Base-by-base conservation (phyloP, 306 rosid genomes). In the Trifolium subterraneum region DNA sequence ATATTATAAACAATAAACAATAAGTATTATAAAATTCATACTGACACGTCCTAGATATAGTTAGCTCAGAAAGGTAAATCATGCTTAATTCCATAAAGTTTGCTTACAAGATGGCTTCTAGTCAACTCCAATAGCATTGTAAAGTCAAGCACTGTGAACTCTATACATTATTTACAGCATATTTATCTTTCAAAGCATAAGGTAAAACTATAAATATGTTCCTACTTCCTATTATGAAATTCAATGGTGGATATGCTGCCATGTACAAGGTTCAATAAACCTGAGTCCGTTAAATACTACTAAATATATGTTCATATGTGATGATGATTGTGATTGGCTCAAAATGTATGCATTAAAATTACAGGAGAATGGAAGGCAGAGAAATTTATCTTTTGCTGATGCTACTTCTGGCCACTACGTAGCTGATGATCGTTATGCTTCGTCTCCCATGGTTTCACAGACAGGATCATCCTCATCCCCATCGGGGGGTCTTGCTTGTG, bases 401-500 rank as follows among this genome's bases (percentile, higher is more conserved):
- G 78, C 86, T 79, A 77, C 85, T 61, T 67, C 90, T n/a, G 86
- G 80, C 54, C 93, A 79, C 63, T 85, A 78, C 68, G 74, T 76
- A 33, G 54, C 72, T 1, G 84, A 82, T 60, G 83, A 84, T 64
- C 84, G 65, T 61, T 70, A 82, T 79, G 85, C 70, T 60, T 78
- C 88, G 58, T 81, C 89, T 64, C 72, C 86, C 47, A 67, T 51
- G 76, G 74, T 51, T 78, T 71, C 84, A 52, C 82, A 74, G 36
- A 74, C 89, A 1, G 99, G 89, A 73, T 79, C 96, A 72, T 88
- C 93, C 12, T 85, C 99, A 6, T 95, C 98, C 9, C 96, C 95
- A 22, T 89, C 97, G 2, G 90, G 90, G n/a, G 96, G 98, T 45
- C 98, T 95, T 78, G 99, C 98, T 64, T 87, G 98, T 81, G 97